Base-by-base conservation (phyloP, 2,329 filamentous ascomycete species). In the Calonectria hawksworthii region DNA sequence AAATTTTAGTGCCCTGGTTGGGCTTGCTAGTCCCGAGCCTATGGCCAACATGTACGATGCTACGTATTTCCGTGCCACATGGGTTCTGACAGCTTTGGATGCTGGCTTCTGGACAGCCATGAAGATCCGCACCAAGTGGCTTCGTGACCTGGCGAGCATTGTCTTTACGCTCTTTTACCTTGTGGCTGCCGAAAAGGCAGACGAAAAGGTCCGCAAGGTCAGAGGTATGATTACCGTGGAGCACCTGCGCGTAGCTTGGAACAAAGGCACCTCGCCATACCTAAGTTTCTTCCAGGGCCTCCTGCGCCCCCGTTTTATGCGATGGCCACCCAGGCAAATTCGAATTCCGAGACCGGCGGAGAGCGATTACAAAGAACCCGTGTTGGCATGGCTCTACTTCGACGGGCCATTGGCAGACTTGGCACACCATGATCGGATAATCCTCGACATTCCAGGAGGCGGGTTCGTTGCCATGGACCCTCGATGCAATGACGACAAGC, bases 71-170 rank as follows among this genome's bases (percentile, higher is more conserved):
- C 93, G 97, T 64, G 97, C 97, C 70, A 99, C 97, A 83, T 99
- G 97, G 97, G 92, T 99, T 21, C 93, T 97, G 68, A 99, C 97
- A 0, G 97, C 96, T 0, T 87, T 99, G 75, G 97, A 99, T 81
- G 97, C 97, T 8, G 97, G 97, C 1, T 99, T 98, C 85, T 99
- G 97, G 97, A 98, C 96, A 0, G 97, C 97, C 41, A 99, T 99
- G 97, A 94, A 93, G 81, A 96, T 99, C 77, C 92, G 91, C 63
- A 84, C 83, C 68, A 96, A 94, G 80, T 96, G 94, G 92, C 79
- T 98, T 52, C 90, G 96, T 50, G 96, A 99, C 83, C 83, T 98
- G 18, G 92, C 94, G 13, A 96, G 95, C 82, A 89, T 99, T 26
- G 88, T 95, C 61, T 99, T 98, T 85, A 95, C 95, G 0, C 83